These are phyloP conservation scores for Candida rishiriensis DNA, from an alignment of 805 yeast species.

Conservation along the genomic window DNA sequence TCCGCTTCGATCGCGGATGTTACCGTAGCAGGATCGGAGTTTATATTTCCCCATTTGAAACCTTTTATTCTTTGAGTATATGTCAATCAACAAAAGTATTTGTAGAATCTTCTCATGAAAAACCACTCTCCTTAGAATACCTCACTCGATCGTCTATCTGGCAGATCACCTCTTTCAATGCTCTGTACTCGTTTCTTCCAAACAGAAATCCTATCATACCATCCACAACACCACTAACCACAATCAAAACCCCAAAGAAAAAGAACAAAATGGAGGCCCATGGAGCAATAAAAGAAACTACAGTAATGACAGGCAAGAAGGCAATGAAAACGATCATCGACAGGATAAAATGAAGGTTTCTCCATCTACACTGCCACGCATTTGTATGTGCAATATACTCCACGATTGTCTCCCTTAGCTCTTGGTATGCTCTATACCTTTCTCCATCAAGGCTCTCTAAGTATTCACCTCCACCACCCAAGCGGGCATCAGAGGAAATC, in stretches of 20 bases:
- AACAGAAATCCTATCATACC: conserved; percentile 77
- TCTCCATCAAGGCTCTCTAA: conserved; percentile 3
- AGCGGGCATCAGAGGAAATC: neutral
- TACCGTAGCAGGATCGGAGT: no score
- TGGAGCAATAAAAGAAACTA: conserved; percentile 48
- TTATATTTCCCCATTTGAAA: no score
- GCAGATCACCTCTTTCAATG: conserved; percentile 65
- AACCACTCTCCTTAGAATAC: conserved; percentile 2
- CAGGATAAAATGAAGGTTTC: conserved; percentile 57
- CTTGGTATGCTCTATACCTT: conserved; percentile 38
- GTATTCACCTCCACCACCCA: neutral
- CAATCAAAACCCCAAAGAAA: conserved; percentile 48
- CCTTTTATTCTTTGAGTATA: no score
- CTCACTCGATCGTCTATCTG: conserved; percentile 46
- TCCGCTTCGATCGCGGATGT: no score
- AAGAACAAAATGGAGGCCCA: conserved; percentile 70
- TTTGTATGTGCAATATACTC: conserved; percentile 47
- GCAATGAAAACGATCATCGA: conserved; percentile 52
- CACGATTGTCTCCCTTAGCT: conserved; percentile 42
- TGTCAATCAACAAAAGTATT: no score
- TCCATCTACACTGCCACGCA: conserved; percentile 57
- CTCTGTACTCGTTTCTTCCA: conserved; percentile 76
- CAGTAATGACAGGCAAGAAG: conserved; percentile 50
- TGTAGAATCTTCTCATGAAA: no score
- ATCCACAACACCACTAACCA: conserved; percentile 64